phyloP scores from a whole-genome alignment of 2,329 filamentous ascomycete species.

The Arthrobotrys iridis region DNA sequence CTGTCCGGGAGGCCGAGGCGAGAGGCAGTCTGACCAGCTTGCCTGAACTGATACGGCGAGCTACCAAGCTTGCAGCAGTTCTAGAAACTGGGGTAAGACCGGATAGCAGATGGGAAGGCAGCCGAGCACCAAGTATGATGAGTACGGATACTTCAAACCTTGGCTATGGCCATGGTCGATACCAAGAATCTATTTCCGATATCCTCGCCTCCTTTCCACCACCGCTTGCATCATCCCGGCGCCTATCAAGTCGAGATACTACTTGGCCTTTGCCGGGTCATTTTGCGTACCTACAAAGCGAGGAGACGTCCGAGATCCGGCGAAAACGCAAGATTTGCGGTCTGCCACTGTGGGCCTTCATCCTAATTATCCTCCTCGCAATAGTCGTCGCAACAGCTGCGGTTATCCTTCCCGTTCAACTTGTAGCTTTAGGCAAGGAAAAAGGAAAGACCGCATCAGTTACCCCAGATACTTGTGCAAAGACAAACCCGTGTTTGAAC shows the following conservation, averaged over 20 bases:
- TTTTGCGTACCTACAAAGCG: slow-evolving; percentile 61
- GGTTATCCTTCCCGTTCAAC: slow-evolving; percentile 77
- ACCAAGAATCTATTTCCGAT: slow-evolving; percentile 69
- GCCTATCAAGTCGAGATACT: slow-evolving; percentile 49
- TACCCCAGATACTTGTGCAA: slow-evolving; percentile 58
- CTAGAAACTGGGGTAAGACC: slow-evolving; percentile 82
- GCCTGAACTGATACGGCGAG: slow-evolving; percentile 87
- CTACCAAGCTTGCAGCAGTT: slow-evolving; percentile 84
- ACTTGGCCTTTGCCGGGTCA: slow-evolving; percentile 57
- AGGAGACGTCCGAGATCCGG: slow-evolving; percentile 60
- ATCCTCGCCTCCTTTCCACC: slow-evolving; percentile 73
- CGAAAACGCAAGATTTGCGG: slow-evolving; percentile 75
- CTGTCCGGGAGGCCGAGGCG: slow-evolving; percentile 80
- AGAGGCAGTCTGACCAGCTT: slow-evolving; percentile 91
- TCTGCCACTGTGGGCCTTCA: slow-evolving; percentile 80
- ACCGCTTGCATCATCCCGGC: slow-evolving; percentile 63
- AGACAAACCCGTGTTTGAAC: slow-evolving; percentile 44
- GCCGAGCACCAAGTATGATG: slow-evolving; percentile 54
- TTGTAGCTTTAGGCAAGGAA: slow-evolving; percentile 69
- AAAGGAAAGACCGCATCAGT: slow-evolving; percentile 58
- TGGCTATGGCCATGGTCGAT: slow-evolving; percentile 59
- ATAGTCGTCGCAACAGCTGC: slow-evolving; percentile 81
- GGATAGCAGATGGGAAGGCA: slow-evolving; percentile 64
- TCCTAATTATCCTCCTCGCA: slow-evolving; percentile 72
- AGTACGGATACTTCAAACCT: slow-evolving; percentile 56